Base-by-base conservation (phyloP, 2,329 filamentous ascomycete species). In the Diaporthe sp. region DNA sequence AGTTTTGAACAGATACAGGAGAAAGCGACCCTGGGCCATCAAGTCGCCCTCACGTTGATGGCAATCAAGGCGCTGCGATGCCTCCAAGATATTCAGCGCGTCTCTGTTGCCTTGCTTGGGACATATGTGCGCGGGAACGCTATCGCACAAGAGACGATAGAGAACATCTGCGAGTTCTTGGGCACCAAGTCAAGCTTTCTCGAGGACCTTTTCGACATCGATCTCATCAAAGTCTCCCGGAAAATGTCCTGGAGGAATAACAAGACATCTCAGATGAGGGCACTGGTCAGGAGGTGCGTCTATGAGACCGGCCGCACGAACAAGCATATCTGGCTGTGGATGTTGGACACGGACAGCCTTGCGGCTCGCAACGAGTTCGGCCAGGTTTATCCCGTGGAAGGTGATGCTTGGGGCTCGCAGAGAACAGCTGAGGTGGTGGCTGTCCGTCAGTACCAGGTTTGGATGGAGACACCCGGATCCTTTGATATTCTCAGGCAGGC, bases 401-500 rank as follows among this genome's bases (percentile, higher is more conserved):
- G 25, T n/a, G n/a, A n/a, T n/a, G n/a, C n/a, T 10, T 22, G 15
- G 19, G 55, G 40, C 33, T 33, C 28, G 3, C 12, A 10, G 1
- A 8, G 15, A 15, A 15, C 0, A 12, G 60, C 60, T 2, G 40
- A 33, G 25, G 10, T 47, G 17, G 40, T 47, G 2, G 40, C 40
- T 3, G 17, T 33, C 10, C 60, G 10, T 6, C 40, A 64, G 17
- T 47, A 64, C 15, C 60, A 64, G 60, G 4, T n/a, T 1, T 64
- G 60, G 60, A 33, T 47, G 60, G 60, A 64, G 60, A 64, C 60
- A 1, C 60, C 60, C 28, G 60, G 60, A n/a, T 47, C 60, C 4
- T 64, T 33, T 2, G 25, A 13, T 9, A n/a, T 15, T 25, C 60
- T 64, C 9, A 33, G 60, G 40, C 22, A 30, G 40, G 60, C 40